Evolutionary conservation across 805 yeast species (phyloP).

Genomic region (Sungouiella thailandica): DNA sequence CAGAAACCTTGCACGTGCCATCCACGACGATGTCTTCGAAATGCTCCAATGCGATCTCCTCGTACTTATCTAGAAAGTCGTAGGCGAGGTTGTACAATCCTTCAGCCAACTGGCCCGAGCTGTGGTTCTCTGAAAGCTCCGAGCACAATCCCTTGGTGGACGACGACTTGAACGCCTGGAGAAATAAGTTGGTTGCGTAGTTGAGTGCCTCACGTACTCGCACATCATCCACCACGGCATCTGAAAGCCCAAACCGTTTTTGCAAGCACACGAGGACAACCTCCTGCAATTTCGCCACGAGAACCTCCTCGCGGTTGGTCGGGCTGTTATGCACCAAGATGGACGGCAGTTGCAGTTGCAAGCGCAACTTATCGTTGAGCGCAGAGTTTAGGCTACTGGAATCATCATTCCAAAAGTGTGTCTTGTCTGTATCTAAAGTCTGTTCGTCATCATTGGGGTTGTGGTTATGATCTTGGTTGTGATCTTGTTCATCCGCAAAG

Average conservation of each 20-base stretch:
- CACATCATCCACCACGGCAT: neutral
- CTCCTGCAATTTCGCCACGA: neutral
- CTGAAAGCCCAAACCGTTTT: slow-evolving; percentile 1
- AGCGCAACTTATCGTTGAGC: too few species aligned
- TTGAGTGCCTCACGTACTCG: slow-evolving; percentile 5
- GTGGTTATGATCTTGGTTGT: too few species aligned
- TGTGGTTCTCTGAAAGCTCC: slow-evolving; percentile 4
- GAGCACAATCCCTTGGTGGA: slow-evolving; percentile 8
- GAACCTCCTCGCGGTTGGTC: neutral
- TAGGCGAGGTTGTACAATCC: slow-evolving; percentile 4
- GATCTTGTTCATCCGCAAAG: too few species aligned
- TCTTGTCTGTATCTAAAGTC: too few species aligned
- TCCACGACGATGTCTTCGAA: slow-evolving; percentile 13
- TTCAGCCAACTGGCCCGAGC: slow-evolving; percentile 6
- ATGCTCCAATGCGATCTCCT: slow-evolving; percentile 9
- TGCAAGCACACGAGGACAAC: slow-evolving; percentile 2
- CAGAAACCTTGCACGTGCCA: slow-evolving; percentile 1
- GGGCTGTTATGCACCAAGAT: slow-evolving; percentile 1
- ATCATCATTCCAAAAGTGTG: too few species aligned
- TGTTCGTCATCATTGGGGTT: too few species aligned
- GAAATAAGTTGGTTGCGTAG: slow-evolving; percentile 10
- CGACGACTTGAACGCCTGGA: slow-evolving; percentile 11
- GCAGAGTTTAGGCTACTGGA: too few species aligned
- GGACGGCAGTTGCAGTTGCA: slow-evolving; percentile 1
- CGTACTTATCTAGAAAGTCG: slow-evolving; percentile 11